Evolutionary conservation across 352 stramenopile species (phyloP).

Genomic region (Phytophthora meadii): DNA sequence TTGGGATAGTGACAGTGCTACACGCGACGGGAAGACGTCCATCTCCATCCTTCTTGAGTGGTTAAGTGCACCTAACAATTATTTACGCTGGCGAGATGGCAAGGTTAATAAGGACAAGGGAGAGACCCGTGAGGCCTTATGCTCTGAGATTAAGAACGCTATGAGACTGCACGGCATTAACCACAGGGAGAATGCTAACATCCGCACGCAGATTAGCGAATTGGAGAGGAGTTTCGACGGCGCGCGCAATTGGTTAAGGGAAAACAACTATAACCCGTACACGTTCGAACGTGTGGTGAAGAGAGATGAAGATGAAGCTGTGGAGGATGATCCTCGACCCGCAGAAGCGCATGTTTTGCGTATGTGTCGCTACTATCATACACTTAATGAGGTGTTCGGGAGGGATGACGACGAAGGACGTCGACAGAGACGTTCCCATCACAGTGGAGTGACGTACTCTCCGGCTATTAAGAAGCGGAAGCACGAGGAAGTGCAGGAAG

Average conservation of each 20-base stretch:
- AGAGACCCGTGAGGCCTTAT: slow-evolving; percentile 75
- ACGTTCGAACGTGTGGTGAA: slow-evolving; percentile 29
- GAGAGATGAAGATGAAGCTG: slow-evolving; percentile 14
- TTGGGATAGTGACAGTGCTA: slow-evolving; percentile 76
- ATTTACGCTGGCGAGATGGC: slow-evolving; percentile 69
- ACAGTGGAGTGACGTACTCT: slow-evolving; percentile 1
- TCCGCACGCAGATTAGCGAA: slow-evolving; percentile 84
- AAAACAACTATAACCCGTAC: slow-evolving; percentile 47
- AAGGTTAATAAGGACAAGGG: slow-evolving; percentile 49
- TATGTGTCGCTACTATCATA: slow-evolving; percentile 75
- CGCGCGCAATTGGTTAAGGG: slow-evolving; percentile 58
- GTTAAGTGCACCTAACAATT: slow-evolving; percentile 68
- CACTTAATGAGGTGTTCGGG: slow-evolving; percentile 66
- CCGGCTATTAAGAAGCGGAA: slow-evolving; percentile 24
- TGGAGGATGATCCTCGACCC: slow-evolving; percentile 13
- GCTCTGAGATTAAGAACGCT: slow-evolving; percentile 71
- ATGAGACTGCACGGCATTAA: slow-evolving; percentile 70
- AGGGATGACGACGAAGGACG: slow-evolving; percentile 36
- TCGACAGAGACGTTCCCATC: slow-evolving; percentile 39
- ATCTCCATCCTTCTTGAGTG: slow-evolving; percentile 76
- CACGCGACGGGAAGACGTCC: slow-evolving; percentile 72
- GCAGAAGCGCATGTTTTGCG: slow-evolving; percentile 65
- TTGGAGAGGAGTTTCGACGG: slow-evolving; percentile 69
- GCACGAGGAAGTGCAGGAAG: slow-evolving; percentile 10
- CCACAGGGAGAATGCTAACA: slow-evolving; percentile 82